A percentile compares a stretch with the other conserved stretches of the same genome.
Evolutionary conservation across 2,329 filamentous ascomycete species (phyloP).

Genomic region (Colletotrichum destructivum): DNA sequence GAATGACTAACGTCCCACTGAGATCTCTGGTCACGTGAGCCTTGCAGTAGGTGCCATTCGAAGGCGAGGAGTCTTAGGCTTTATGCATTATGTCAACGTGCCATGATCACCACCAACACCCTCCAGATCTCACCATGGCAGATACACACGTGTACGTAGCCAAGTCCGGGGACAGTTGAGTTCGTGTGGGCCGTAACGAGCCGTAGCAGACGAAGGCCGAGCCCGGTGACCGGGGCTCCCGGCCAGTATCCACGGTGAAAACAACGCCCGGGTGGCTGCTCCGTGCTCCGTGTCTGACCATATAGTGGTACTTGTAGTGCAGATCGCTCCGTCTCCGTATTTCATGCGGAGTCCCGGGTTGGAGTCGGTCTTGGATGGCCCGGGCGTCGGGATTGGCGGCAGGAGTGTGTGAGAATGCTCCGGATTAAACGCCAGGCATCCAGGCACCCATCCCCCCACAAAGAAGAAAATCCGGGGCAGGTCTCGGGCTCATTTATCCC

Average conservation of each 20-base stretch:
- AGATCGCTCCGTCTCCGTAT: not conserved
- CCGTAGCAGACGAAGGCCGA: not conserved
- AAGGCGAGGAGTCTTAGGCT: not conserved
- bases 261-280: slow-evolving; percentile 10
- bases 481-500: slow-evolving; percentile 32
- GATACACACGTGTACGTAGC: too few relatives aligned
- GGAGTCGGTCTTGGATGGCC: slow-evolving; percentile 1
- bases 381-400: not conserved
- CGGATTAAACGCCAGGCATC: not conserved
- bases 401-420: not conserved
- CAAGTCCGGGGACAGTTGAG: slow-evolving; percentile 8
- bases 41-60: too few relatives aligned
- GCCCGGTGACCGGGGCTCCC: slow-evolving; percentile 1
- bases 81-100: too few relatives aligned
- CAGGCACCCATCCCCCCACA: not conserved
- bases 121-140: too few relatives aligned
- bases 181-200: not conserved
- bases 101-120: too few relatives aligned
- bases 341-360: not conserved
- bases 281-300: not conserved
- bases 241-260: not conserved
- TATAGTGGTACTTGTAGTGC: not conserved
- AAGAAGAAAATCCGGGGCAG: slow-evolving; percentile 1
- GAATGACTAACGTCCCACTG: too few relatives aligned
- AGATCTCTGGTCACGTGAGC: too few relatives aligned